phyloP scores from a whole-genome alignment of 2,329 filamentous ascomycete species.

The Penicillium sp. region DNA sequence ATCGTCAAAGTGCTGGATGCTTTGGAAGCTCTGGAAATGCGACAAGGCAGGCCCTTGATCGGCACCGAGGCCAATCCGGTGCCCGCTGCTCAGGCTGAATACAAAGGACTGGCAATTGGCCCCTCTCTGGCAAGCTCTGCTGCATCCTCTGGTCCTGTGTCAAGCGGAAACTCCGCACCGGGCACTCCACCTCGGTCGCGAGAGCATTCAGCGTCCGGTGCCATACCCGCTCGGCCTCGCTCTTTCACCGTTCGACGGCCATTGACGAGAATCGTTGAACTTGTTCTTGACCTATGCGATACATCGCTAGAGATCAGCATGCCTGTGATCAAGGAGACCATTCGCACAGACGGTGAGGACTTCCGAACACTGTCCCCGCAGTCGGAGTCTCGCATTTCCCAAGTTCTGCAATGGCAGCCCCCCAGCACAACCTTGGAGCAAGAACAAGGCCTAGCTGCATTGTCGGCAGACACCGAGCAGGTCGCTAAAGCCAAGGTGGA shows the following conservation, averaged over 20 bases:
- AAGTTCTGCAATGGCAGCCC: slow-evolving; percentile 95
- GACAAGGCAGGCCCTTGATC: slow-evolving; percentile 45
- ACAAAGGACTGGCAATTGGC: slow-evolving; percentile 85
- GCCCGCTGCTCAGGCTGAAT: slow-evolving; percentile 68
- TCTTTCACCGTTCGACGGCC: slow-evolving; percentile 92
- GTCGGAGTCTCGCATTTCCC: slow-evolving; percentile 90
- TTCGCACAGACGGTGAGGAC: slow-evolving; percentile 66
- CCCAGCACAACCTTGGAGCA: slow-evolving; percentile 89
- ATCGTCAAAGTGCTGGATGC: slow-evolving; percentile 96
- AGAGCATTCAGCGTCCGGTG: slow-evolving; percentile 65
- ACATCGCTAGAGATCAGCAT: slow-evolving; percentile 94
- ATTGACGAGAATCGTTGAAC: slow-evolving; percentile 88
- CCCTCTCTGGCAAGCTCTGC: slow-evolving; percentile 67
- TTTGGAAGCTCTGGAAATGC: slow-evolving; percentile 80
- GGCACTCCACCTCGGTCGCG: slow-evolving; percentile 67
- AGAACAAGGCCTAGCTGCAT: slow-evolving; percentile 80
- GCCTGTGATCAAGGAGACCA: slow-evolving; percentile 81
- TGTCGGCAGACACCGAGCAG: slow-evolving; percentile 89
- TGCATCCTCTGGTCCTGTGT: slow-evolving; percentile 71
- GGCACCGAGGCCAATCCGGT: slow-evolving; percentile 44
- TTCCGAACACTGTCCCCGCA: slow-evolving; percentile 92
- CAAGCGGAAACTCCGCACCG: slow-evolving; percentile 70
- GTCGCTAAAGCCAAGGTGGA: slow-evolving; percentile 88
- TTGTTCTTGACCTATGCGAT: slow-evolving; percentile 92
- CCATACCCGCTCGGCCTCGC: slow-evolving; percentile 77